Conservation (phyloP, 225 moss, liverwort and hornwort genomes). For the Sphagnum contortum region DNA sequence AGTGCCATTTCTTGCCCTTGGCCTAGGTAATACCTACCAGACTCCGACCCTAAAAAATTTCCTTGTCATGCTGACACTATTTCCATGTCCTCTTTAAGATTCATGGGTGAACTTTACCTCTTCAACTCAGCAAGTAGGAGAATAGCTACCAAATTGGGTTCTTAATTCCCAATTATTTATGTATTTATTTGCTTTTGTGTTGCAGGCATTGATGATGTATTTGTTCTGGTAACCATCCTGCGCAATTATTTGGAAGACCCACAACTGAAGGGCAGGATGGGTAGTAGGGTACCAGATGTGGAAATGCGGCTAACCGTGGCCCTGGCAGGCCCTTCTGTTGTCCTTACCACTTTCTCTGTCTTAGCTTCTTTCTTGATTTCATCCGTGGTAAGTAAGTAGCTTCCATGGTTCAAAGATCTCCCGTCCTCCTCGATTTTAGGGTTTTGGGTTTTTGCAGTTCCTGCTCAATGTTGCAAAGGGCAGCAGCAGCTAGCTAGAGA, state of each 20-base stretch:
- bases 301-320: slow-evolving; percentile 85
- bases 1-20: slow-evolving; percentile 89
- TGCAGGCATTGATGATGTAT: slow-evolving; percentile 91
- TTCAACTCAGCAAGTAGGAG: no score
- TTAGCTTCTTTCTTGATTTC: slow-evolving; percentile 92
- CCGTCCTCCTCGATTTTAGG: no score
- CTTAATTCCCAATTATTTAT: no score
- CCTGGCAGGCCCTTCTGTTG: slow-evolving; percentile 87
- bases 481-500: no score
- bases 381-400: slow-evolving; percentile 48
- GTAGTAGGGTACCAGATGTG: slow-evolving; percentile 64
- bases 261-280: slow-evolving; percentile 39
- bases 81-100: no score
- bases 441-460: no score
- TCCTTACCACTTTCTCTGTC: slow-evolving; percentile 89
- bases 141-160: no score
- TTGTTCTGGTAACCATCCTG: slow-evolving; percentile 73
- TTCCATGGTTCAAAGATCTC: no score
- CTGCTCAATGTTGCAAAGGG: no score
- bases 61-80: no score
- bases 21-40: slow-evolving; percentile 39
- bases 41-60: no score
- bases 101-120: no score
- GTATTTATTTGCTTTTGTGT: neutral
- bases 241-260: slow-evolving; percentile 85